These are phyloP conservation scores for Umbelopsis sp. DNA, from an alignment of 192 early-diverging fungal species.

Conservation along the genomic window DNA sequence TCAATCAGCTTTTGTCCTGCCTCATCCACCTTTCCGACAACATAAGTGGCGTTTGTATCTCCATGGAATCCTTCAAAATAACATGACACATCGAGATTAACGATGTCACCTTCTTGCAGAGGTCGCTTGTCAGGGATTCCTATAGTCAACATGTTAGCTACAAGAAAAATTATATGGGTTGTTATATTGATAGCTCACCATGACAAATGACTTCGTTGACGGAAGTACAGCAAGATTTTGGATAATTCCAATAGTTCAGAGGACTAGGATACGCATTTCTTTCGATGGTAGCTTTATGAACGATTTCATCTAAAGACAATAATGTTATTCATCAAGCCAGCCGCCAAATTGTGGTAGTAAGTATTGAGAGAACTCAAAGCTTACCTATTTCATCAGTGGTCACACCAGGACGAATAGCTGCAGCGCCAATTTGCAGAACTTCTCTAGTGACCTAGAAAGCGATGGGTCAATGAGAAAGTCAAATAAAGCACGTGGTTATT, in stretches of 20 bases:
- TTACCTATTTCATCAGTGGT: conserved; percentile 90
- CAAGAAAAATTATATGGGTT: not conserved
- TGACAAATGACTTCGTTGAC: conserved; percentile 84
- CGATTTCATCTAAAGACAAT: conserved; percentile 65
- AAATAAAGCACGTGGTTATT: conserved; percentile 24
- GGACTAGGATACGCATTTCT: conserved; percentile 93
- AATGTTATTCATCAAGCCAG: too few relatives aligned
- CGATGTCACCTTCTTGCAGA: conserved; percentile 92
- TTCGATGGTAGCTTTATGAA: conserved; percentile 91
- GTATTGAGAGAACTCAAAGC: not conserved
- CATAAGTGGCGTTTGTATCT: conserved; percentile 92
- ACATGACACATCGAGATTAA: conserved; percentile 91
- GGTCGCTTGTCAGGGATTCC: conserved; percentile 87
- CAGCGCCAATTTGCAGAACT: conserved; percentile 85
- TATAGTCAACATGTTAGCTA: not conserved
- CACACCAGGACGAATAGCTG: conserved; percentile 80
- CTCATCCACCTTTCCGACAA: conserved; percentile 87
- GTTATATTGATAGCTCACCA: conserved; percentile 44
- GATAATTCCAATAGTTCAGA: conserved; percentile 92
- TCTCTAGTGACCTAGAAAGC: conserved; percentile 74
- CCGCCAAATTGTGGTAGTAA: too few relatives aligned
- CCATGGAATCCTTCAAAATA: conserved; percentile 93
- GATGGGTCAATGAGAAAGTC: not conserved
- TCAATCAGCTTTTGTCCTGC: conserved; percentile 72
- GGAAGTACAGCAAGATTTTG: conserved; percentile 90